Evolutionary conservation across 768 basidiomycete species (phyloP), one percentile per base, ranked within the genome.

Genomic region (Sarcodon aspratus): DNA sequence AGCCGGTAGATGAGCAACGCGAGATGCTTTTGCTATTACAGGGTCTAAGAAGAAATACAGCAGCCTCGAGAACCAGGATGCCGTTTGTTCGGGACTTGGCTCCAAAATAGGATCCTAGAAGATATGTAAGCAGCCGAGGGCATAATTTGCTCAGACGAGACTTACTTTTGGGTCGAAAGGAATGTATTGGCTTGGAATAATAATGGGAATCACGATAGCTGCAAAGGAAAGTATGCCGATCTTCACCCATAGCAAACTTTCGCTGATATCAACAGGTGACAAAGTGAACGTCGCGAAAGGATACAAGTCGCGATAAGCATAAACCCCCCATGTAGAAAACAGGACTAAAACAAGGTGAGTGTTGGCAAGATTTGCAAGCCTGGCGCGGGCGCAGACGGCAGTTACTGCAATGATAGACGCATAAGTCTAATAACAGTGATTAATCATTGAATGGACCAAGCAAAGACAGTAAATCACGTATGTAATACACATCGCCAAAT

Each of bases 51-150:
- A 75, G 31, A 56, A 55, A 57, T 68, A 74, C 27, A 65, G 57
- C n/a, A 68, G 18, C 50, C 68, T 57, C 6, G 67, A 71, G n/a
- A 70, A 50, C 38, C 62, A 56, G 1, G 69, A 69, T 2, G 72
- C 67, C 6, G 70, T 72, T 49, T 74, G 74, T 54, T 77, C 73
- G 0, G 72, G 69, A 48, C 64, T 65, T 1, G 63, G 59, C 31
- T 55, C 51, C 13, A 45, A 10, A 6, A 45, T 43, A 38, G 59
- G 51, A 32, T 58, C 49, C 60, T 48, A 50, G 6, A 18, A 6
- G 6, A 13, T 33, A 42, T 42, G 32, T 33, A 9, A 2, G 7
- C 18, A 31, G 5, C 18, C 36, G 33, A n/a, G 21, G 44, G 13
- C 6, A 15, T 1, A 18, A 17, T 7, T 21, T 27, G 9, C 36